Base-by-base conservation (phyloP, 2,329 filamentous ascomycete species). In the Trichophaea hybrida region DNA sequence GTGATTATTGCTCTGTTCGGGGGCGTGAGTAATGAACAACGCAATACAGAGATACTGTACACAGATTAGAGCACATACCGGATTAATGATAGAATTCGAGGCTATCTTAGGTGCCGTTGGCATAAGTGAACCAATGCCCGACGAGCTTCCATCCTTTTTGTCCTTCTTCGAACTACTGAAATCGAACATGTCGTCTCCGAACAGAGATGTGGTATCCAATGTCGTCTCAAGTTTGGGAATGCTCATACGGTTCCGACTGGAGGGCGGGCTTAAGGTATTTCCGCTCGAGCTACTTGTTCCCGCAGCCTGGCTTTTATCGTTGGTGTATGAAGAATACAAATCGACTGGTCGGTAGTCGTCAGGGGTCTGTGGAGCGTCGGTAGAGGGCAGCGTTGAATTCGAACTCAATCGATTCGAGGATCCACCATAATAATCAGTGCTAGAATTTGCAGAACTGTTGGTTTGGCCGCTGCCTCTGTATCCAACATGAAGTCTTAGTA, bases 111-210 rank as follows among this genome's bases (percentile, higher is more conserved):
- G 67, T 51, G 65, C 67, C 50, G 66, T 65, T 35, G 64, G 65
- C 44, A 63, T 61, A 46, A 67, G 54, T 51, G 65, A 55, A 12
- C 65, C 67, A 57, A 68, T 63, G 24, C 66, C 66, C 60, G 59
- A 60, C 12, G 40, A 48, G 31, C 34, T 55, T 12, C n/a, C 52
- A 57, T 37, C 43, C 13, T 48, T 37, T 12, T 33, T 55, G 34
- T 43, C 35, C 31, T 55, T 40, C 32, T 66, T 67, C 38, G 67
- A 65, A 34, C 62, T 50, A 43, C 60, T 57, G 50, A 68, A 68
- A 32, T 65, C 66, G 52, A 69, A 69, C 66, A 69, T 67, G 49
- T 69, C 67, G 15, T 69, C 67, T 10, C 66, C 67, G 49, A 68
- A 68, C 35, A 68, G 57, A 34, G 67, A 67, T 35, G 66, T 62